phyloP scores from a whole-genome alignment of 805 yeast genomes.

The Candida hungchunana region DNA sequence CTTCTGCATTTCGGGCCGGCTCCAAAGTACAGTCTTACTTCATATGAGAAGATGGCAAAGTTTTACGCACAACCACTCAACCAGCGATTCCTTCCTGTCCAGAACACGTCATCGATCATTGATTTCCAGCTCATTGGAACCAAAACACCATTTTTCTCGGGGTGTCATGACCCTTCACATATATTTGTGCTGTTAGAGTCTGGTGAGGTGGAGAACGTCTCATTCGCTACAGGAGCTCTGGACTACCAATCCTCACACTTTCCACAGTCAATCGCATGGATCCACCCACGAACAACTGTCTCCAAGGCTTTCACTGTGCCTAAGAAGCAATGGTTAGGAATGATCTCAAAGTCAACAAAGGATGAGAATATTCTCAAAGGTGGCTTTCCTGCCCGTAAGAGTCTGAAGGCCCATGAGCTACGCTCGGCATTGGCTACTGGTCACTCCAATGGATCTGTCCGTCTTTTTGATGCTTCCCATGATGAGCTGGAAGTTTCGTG shows the following conservation, averaged over 20 bases:
- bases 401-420: slow-evolving; percentile 42
- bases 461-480: slow-evolving; percentile 80
- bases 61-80: slow-evolving; percentile 62
- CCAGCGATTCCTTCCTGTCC: slow-evolving; percentile 53
- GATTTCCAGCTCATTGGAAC: slow-evolving; percentile 52
- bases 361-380: slow-evolving; percentile 59
- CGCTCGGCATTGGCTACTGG: slow-evolving; percentile 75
- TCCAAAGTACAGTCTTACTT: slow-evolving; percentile 72
- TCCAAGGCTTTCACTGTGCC: slow-evolving; percentile 54
- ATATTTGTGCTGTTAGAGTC: slow-evolving; percentile 54
- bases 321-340: slow-evolving; percentile 73
- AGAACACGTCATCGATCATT: slow-evolving; percentile 39
- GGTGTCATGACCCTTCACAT: slow-evolving; percentile 71
- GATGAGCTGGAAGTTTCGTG: slow-evolving; percentile 61
- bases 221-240: slow-evolving; percentile 51
- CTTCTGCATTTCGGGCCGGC: slow-evolving; percentile 76
- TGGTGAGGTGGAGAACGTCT: slow-evolving; percentile 61
- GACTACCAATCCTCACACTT: slow-evolving; percentile 54
- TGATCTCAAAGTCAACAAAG: slow-evolving; percentile 48
- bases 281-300: slow-evolving; percentile 65
- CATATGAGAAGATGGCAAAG: slow-evolving; percentile 77
- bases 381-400: slow-evolving; percentile 63
- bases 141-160: slow-evolving; percentile 71
- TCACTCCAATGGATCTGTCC: slow-evolving; percentile 76
- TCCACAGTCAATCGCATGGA: slow-evolving; percentile 78